Evolutionary conservation across 2,329 filamentous ascomycete species (phyloP), one percentile per base, ranked within the genome.

Genomic region (Penicillium vulpinum): DNA sequence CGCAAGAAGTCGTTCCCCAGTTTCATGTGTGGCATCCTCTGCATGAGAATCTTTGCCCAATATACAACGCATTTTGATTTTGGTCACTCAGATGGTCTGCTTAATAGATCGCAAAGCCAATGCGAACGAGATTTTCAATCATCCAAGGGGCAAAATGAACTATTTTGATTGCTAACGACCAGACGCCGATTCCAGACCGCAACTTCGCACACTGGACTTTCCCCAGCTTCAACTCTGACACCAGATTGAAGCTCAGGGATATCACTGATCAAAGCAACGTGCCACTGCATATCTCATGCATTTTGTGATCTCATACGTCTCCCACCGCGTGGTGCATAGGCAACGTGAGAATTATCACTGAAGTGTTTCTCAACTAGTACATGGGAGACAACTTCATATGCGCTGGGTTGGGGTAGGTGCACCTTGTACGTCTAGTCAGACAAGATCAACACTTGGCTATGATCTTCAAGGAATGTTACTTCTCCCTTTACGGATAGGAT

Each of bases 201-300:
- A 56, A 63, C 49, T 59, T 58, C 51, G 26, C 13, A 13, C 7
- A 26, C 5, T 33, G 40, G 35, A 31, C 40, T 46, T 40, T 38
- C 24, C 18, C 35, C 54, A 54, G 26, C 47, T 36, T 49, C n/a
- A 4, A 21, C 11, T 47, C 16, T 46, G 18, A 41, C 33, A 35
- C 44, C 36, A 36, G 16, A 43, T 47, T 28, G 16, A 15, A 38
- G 22, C 2, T 39, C 22, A n/a, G 16, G 18, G 22, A 16, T 6
- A 39, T 24, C 22, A 5, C 38, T 10, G 21, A 51, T 47, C 49
- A 41, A 57, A 48, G 52, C 41, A 48, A 57, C 49, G 21, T 28
- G 22, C 55, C 5, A 33, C 48, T 63, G 56, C 54, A 55, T 64
- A 58, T 65, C 62, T 65, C 58, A 59, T 60, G 58, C 45, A 56